A percentile compares a stretch with the other conserved stretches of the same genome.
Evolutionary conservation across 805 yeast genomes (phyloP).

Genomic region (Cyberlindnera nakhonratchasimensis): DNA sequence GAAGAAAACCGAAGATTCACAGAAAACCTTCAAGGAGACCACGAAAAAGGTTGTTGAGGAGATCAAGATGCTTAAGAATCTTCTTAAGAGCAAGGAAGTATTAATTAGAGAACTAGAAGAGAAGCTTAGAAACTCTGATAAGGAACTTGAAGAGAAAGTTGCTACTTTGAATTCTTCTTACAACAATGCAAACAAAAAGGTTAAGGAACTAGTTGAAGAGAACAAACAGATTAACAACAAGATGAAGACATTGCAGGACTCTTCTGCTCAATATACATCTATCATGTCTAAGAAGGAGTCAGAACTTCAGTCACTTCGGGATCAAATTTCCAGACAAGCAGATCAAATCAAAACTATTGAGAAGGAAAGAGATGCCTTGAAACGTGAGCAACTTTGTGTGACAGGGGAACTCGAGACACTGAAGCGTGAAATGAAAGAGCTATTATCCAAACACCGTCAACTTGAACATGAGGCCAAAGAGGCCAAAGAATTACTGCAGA

Average conservation of each 20-base stretch:
- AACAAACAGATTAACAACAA: conserved; percentile 41
- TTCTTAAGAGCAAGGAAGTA: conserved; percentile 32
- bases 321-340: conserved; percentile 27
- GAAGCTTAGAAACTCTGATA: conserved; percentile 30
- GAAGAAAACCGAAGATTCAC: conserved; percentile 16
- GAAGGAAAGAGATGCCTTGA: conserved; percentile 30
- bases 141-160: conserved; percentile 35
- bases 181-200: conserved; percentile 33
- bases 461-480: conserved; percentile 45
- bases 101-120: conserved; percentile 32
- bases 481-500: conserved; percentile 39
- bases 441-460: conserved; percentile 31
- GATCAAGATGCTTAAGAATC: conserved; percentile 28
- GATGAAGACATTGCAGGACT: conserved; percentile 35
- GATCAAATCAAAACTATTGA: conserved; percentile 26
- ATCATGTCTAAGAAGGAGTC: conserved; percentile 35
- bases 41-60: conserved; percentile 28
- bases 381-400: conserved; percentile 28
- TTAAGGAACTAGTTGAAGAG: conserved; percentile 40
- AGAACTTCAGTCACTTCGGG: conserved; percentile 32
- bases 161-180: conserved; percentile 32
- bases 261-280: conserved; percentile 34
- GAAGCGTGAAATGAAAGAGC: conserved; percentile 26
- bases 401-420: conserved; percentile 27
- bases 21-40: conserved; percentile 12